A percentile compares a stretch with the other conserved stretches of the same genome.
These are phyloP conservation scores for Actinomortierella wolfii DNA, from an alignment of 371 early-diverging fungal species.

Conservation along the genomic window DNA sequence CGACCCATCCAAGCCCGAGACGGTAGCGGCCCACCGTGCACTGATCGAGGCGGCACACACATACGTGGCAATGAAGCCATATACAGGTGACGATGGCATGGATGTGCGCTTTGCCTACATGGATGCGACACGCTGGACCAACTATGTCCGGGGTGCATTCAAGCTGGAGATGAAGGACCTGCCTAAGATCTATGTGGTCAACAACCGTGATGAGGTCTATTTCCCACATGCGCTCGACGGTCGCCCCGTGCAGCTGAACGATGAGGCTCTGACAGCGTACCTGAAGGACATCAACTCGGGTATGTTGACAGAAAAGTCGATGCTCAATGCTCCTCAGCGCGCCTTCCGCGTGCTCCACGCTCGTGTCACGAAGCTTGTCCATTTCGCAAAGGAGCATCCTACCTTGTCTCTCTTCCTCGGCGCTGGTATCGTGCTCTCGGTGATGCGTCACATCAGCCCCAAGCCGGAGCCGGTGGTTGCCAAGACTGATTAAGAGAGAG, in stretches of 20 bases:
- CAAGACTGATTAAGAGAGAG: no score
- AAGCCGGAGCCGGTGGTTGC: no score
- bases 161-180: slow-evolving; percentile 15
- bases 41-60: slow-evolving; percentile 31
- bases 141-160: slow-evolving; percentile 41
- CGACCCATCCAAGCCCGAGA: slow-evolving; percentile 16
- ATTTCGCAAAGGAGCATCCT: no score
- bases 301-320: slow-evolving; percentile 23
- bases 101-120: slow-evolving; percentile 22
- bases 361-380: no score
- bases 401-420: no score
- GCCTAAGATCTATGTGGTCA: slow-evolving; percentile 31
- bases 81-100: slow-evolving; percentile 3
- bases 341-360: slow-evolving; percentile 17
- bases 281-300: slow-evolving; percentile 24
- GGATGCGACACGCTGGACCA: slow-evolving; percentile 31
- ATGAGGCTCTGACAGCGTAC: slow-evolving; percentile 21
- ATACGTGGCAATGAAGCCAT: slow-evolving; percentile 11
- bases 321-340: slow-evolving; percentile 21
- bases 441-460: no score
- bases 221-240: slow-evolving; percentile 36
- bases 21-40: slow-evolving; percentile 14
- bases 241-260: slow-evolving; percentile 14
- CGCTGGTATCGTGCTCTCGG: no score
- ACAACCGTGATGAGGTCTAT: slow-evolving; percentile 31